A percentile compares a stretch with the other conserved stretches of the same genome.
Conservation (phyloP, 352 stramenopile species). For the Pythium scleroteichum region DNA sequence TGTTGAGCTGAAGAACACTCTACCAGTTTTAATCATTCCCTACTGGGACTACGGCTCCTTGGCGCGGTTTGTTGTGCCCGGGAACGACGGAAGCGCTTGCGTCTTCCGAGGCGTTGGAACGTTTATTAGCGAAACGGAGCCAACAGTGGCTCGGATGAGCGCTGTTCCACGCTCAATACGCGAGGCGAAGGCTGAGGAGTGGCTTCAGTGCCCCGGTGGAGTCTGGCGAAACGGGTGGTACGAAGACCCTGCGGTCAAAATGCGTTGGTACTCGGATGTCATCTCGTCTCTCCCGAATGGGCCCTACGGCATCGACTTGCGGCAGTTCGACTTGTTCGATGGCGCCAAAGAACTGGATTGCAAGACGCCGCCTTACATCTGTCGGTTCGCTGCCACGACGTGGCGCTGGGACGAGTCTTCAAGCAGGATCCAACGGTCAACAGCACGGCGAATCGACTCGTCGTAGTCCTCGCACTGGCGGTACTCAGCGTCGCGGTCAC, state of each 20-base stretch:
- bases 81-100: constrained; percentile 38
- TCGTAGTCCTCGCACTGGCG: too few species aligned
- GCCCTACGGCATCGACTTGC: neutral
- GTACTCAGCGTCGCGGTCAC: too few species aligned
- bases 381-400: neutral
- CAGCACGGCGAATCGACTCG: too few species aligned
- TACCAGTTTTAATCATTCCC: constrained; percentile 41
- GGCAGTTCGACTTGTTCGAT: neutral
- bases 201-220: constrained; percentile 21
- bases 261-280: constrained; percentile 38
- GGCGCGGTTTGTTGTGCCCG: constrained; percentile 32
- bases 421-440: too few species aligned
- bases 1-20: constrained; percentile 21
- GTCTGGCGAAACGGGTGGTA: constrained; percentile 48
- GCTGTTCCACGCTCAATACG: constrained; percentile 19
- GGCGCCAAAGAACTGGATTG: constrained; percentile 1
- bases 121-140: constrained; percentile 23
- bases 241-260: constrained; percentile 22
- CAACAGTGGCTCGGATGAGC: constrained; percentile 22
- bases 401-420: constrained; percentile 3
- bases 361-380: neutral
- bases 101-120: constrained; percentile 34
- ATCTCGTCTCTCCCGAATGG: neutral
- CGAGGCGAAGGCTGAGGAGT: constrained; percentile 38
- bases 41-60: constrained; percentile 36